These are phyloP conservation scores for Lachancea sp. DNA, from an alignment of 805 yeast genomes.

Conservation along the genomic window DNA sequence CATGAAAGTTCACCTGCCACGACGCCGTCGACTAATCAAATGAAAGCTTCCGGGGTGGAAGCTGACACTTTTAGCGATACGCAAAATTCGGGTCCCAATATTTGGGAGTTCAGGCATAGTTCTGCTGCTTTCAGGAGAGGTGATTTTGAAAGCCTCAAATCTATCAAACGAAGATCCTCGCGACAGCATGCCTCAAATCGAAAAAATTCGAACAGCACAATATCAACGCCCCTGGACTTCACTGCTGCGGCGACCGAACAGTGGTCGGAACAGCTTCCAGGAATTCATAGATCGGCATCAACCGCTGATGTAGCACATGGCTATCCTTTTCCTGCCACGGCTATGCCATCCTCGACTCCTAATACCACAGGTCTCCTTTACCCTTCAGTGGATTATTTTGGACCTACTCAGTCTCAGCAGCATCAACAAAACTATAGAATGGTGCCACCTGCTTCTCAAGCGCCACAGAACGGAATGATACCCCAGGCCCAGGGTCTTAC, in stretches of 20 bases:
- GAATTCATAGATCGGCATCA: not conserved
- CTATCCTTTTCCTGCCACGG: not conserved
- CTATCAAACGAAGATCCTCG: slow-evolving; percentile 73
- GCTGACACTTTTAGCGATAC: not conserved
- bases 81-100: slow-evolving; percentile 18
- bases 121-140: slow-evolving; percentile 76
- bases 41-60: not conserved
- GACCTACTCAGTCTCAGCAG: slow-evolving; percentile 7
- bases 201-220: slow-evolving; percentile 10
- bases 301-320: not conserved
- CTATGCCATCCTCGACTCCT: not conserved
- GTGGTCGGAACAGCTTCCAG: not conserved
- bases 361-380: not conserved
- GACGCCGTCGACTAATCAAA: not conserved
- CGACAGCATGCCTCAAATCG: slow-evolving; percentile 22
- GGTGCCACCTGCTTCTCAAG: slow-evolving; percentile 3
- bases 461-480: slow-evolving; percentile 11
- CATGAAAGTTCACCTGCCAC: slow-evolving; percentile 5
- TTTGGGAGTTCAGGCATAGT: slow-evolving; percentile 88
- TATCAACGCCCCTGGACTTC: slow-evolving; percentile 4
- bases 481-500: slow-evolving; percentile 9
- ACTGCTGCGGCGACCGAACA: slow-evolving; percentile 1
- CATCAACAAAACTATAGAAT: slow-evolving; percentile 7
- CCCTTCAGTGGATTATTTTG: slow-evolving; percentile 5
- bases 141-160: slow-evolving; percentile 62